These are phyloP conservation scores for Chrysophaeum taylorii DNA, from an alignment of 352 stramenopile species.

Conservation along the genomic window DNA sequence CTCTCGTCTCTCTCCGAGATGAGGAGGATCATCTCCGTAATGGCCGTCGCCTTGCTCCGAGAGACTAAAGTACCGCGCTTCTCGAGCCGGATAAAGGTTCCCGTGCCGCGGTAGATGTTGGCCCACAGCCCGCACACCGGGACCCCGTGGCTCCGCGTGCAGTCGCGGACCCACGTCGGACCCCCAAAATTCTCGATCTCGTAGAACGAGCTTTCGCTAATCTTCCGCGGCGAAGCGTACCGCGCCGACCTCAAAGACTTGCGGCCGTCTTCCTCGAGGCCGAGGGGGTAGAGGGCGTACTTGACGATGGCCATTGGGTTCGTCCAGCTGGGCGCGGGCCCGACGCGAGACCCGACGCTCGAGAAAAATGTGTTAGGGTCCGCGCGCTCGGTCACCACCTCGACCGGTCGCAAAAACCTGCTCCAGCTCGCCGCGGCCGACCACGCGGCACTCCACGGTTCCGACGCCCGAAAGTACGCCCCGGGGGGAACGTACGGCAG, in stretches of 20 bases:
- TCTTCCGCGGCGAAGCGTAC: neutral
- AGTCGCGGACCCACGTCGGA: neutral
- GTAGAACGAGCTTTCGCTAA: neutral
- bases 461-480: neutral
- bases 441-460: no score
- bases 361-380: no score
- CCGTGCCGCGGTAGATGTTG: neutral
- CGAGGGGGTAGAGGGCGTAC: neutral
- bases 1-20: no score
- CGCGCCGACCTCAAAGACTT: neutral
- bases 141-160: neutral
- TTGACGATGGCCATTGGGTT: neutral
- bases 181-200: constrained; percentile 1
- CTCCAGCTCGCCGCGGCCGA: no score
- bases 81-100: neutral
- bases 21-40: neutral
- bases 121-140: neutral
- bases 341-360: neutral
- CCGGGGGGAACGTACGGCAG: neutral
- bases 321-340: neutral
- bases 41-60: neutral
- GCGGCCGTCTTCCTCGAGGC: neutral
- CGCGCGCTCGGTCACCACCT: no score
- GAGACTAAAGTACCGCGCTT: neutral
- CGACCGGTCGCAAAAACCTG: no score